Conservation (phyloP, 1,284 basidiomycete genomes). For the Erythrobasidium hasegawianum region DNA sequence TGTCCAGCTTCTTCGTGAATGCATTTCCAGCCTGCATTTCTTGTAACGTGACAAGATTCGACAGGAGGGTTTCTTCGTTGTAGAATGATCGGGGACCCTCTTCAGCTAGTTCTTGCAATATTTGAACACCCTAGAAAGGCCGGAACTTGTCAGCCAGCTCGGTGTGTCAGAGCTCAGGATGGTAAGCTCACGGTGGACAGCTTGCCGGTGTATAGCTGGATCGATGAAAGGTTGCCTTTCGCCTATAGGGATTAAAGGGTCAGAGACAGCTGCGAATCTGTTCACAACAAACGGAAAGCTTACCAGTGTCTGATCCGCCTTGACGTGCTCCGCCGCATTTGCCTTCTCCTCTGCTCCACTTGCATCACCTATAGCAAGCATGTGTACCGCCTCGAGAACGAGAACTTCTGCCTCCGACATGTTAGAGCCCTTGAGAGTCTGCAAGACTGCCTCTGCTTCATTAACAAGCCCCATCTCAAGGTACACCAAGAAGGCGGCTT, state of each 20-base stretch:
- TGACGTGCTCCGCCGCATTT: not conserved
- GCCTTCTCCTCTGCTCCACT: constrained; percentile 7
- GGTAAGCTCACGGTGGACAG: constrained; percentile 5
- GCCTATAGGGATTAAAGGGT: no score
- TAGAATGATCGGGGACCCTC: constrained; percentile 9
- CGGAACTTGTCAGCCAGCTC: no score
- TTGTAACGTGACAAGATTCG: constrained; percentile 26
- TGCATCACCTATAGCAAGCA: constrained; percentile 1
- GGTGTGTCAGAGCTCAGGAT: not conserved
- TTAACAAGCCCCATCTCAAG: constrained; percentile 13
- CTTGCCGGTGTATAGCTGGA: constrained; percentile 24
- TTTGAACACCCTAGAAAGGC: constrained; percentile 15
- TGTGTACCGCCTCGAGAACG: not conserved
- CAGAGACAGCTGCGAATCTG: no score
- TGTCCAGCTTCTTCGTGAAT: constrained; percentile 24
- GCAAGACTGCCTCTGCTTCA: not conserved
- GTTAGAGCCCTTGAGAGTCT: not conserved
- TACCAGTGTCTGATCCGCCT: not conserved
- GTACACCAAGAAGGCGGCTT: constrained; percentile 6
- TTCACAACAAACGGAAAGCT: no score
- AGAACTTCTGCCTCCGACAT: not conserved
- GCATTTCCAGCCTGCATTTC: constrained; percentile 30
- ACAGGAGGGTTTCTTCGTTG: constrained; percentile 24
- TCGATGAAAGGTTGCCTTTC: constrained; percentile 12
- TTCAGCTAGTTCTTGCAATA: constrained; percentile 5